Evolutionary conservation across 176 grass and related monocot genomes (phyloP), one percentile per base, ranked within the genome.

Genomic region (Themeda triandra): DNA sequence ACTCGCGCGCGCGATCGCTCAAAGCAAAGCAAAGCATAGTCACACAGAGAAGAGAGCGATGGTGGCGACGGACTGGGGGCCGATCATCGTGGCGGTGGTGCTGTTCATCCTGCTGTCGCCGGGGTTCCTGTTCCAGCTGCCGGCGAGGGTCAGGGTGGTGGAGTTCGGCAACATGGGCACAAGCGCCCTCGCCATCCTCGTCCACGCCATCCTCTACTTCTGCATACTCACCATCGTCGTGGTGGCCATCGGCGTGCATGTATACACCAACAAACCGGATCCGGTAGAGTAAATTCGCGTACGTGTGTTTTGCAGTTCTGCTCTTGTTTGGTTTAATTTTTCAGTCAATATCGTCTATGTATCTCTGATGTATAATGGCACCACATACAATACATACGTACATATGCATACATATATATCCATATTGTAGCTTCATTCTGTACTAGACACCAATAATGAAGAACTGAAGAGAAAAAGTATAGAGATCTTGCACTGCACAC

Each of bases 81-180:
- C 83, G 28, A 85, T 85, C 75, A 79, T 85, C 36, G 83, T 25
- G 74, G 83, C 83, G 65, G 83, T 79, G 75, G 83, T 71, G 75
- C 37, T 85, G 48, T 85, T 85, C 75, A 79, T 85, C 75, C 75
- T 85, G 13, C 75, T 85, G 28, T 85, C 83, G 46, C 75, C 83
- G 65, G 83, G 83, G 75, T 85, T 85, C 66, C 65, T 85, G 51
- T 85, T 85, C 83, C 83, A 85, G 78, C 78, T 87, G 69, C 85
- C 85, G 32, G 78, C 85, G 42, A 75, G 78, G 71, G 29, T 18
- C 13, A 65, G 78, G 60, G 85, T 87, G 59, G 79, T 87, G 27
- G 70, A 87, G 70, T 81, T 87, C 27, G 85, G 85, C 69, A 87
- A 76, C 85, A 87, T 82, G 85, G 70, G 83, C 51, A 85, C 83